Conservation (phyloP, 768 basidiomycete species). For the Phaeolepiota aurea region DNA sequence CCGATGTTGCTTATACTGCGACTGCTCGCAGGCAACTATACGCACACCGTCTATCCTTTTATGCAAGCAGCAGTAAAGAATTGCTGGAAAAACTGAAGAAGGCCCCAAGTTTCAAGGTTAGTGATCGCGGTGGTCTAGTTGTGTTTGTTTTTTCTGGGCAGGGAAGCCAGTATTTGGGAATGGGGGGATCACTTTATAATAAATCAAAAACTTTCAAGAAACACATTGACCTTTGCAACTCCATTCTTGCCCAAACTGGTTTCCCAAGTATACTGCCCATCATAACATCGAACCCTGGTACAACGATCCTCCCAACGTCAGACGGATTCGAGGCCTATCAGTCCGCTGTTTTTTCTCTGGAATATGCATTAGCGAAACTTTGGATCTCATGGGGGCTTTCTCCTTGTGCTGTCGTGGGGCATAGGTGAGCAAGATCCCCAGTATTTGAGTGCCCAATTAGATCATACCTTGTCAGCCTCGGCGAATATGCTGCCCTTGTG, state of each 20-base stretch:
- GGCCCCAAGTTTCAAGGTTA: conserved; percentile 21
- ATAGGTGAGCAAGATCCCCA: conserved; percentile 42
- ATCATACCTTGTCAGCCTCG: conserved; percentile 38
- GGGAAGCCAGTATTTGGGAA: conserved; percentile 57
- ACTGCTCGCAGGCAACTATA: conserved; percentile 59
- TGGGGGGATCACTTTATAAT: conserved; percentile 52
- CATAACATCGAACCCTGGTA: conserved; percentile 19
- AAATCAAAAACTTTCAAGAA: conserved; percentile 37
- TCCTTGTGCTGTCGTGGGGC: conserved; percentile 58
- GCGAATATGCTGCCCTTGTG: conserved; percentile 68
- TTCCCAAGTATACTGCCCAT: conserved; percentile 42
- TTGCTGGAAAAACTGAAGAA: conserved; percentile 34
- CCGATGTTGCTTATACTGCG: conserved; percentile 58
- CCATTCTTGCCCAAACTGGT: conserved; percentile 35
- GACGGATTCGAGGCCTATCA: conserved; percentile 40
- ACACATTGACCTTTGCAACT: conserved; percentile 52
- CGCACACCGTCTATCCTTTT: conserved; percentile 41
- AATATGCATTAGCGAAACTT: conserved; percentile 52
- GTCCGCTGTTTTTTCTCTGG: conserved; percentile 48
- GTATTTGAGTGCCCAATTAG: too few species aligned
- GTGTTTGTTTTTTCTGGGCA: conserved; percentile 73
- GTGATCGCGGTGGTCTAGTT: conserved; percentile 20
- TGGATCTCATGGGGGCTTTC: conserved; percentile 66
- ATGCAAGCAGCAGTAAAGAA: conserved; percentile 33
- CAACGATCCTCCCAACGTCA: conserved; percentile 1